Evolutionary conservation across 2,329 filamentous ascomycete genomes (phyloP).

Genomic region (Clarireedia homoeocarpa): DNA sequence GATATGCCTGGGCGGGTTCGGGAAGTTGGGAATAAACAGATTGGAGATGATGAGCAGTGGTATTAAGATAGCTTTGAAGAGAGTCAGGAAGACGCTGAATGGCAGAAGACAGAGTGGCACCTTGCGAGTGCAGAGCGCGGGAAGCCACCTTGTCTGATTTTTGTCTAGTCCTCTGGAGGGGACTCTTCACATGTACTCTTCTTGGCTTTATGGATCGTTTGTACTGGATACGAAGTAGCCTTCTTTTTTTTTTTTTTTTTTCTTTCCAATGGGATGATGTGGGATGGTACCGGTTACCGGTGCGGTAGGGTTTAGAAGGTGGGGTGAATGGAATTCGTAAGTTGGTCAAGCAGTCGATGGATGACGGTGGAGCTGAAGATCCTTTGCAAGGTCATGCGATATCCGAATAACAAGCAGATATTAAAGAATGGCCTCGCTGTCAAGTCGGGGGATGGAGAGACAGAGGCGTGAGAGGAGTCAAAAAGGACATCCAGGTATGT

Average conservation of each 20-base stretch:
- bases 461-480: too few relatives aligned
- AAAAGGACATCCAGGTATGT: too few relatives aligned
- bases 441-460: too few relatives aligned
- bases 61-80: slow-evolving; percentile 47
- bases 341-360: background rate
- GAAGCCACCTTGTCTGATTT: slow-evolving; percentile 30
- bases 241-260: too few relatives aligned
- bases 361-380: background rate
- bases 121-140: slow-evolving; percentile 47
- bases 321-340: background rate
- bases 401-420: too few relatives aligned
- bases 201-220: background rate
- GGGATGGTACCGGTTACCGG: background rate
- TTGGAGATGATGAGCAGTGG: slow-evolving; percentile 42
- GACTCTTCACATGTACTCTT: background rate
- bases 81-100: slow-evolving; percentile 45
- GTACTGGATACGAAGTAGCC: background rate
- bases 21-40: slow-evolving; percentile 33
- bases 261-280: background rate
- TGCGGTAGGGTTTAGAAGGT: background rate
- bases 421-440: too few relatives aligned
- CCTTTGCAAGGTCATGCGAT: background rate
- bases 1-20: slow-evolving; percentile 20
- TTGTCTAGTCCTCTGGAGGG: slow-evolving; percentile 4
- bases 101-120: slow-evolving; percentile 47